Base-by-base conservation (phyloP, 495 filamentous ascomycete genomes). In the Talaromyces borbonicus region DNA sequence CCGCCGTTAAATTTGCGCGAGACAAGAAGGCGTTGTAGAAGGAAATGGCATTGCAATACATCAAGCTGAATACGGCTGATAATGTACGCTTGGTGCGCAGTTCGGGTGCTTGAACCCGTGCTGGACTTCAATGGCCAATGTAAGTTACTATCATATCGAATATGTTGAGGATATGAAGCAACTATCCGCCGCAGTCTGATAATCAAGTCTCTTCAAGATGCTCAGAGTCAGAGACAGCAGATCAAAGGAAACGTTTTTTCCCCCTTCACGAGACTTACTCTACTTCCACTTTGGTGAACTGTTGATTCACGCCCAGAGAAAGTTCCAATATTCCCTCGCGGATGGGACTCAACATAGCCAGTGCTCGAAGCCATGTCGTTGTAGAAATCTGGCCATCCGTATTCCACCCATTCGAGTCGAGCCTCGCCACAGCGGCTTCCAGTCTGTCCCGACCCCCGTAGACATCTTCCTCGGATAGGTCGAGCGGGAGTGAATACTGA, bases 261-360 rank as follows among this genome's bases (percentile, higher is more conserved):
- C n/a, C n/a, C n/a, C n/a, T n/a, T n/a, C n/a, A n/a, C n/a, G n/a
- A n/a, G 31, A 42, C 31, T 35, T n/a, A 62, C 57, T 55, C 38
- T 5, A 60, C 53, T 38, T 39, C 31, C 16, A 35, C 12, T 15
- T 35, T 50, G 5, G 47, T 32, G 12, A 47, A 36, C 8, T 61
- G 20, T 16, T 53, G 45, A 8, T 57, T 54, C 0, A 49, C 41
- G 7, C 70, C 65, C 1, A 80, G 53, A 12, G 73, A 73, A 5
- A 79, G 62, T 41, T 76, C 68, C 12, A 81, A 56, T 19, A 80
- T 67, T 31, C 73, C 74, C 45, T 81, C 78, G 0, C 67, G 59
- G 2, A 75, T 52, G 3, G 62, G 49, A 4, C 63, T 57, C 11
- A 69, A 55, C 1, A 71, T 55, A 11, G 69, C 52, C 31, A 60